A percentile compares a stretch with the other conserved stretches of the same genome.
These are phyloP conservation scores for Fusarium keratoplasticum DNA, from an alignment of 2,329 filamentous ascomycete genomes.

Conservation along the genomic window DNA sequence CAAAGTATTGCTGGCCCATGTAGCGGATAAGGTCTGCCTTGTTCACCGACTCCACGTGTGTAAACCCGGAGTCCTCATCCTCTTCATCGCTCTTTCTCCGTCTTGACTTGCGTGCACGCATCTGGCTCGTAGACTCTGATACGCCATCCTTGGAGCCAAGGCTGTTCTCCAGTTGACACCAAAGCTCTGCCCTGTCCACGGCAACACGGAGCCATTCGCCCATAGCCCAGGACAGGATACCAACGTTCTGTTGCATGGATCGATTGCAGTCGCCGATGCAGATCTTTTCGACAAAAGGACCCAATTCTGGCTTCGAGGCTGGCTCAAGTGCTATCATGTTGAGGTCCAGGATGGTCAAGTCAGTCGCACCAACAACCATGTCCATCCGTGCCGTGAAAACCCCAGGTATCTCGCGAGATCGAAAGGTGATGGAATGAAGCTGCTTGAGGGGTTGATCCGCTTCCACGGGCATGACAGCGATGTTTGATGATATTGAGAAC, in stretches of 20 bases:
- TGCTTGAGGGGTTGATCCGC: constrained; percentile 57
- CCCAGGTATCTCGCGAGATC: constrained; percentile 55
- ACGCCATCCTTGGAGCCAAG: constrained; percentile 53
- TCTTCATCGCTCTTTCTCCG: constrained; percentile 38
- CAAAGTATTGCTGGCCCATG: constrained; percentile 63
- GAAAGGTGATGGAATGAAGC: constrained; percentile 66
- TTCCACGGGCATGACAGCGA: constrained; percentile 57
- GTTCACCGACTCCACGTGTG: constrained; percentile 15
- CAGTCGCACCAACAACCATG: constrained; percentile 68
- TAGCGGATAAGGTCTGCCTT: constrained; percentile 63
- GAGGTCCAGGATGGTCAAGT: constrained; percentile 63
- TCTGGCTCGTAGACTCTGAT: constrained; percentile 32
- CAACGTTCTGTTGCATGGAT: constrained; percentile 67
- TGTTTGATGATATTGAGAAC: constrained; percentile 69
- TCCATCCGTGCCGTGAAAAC: constrained; percentile 69
- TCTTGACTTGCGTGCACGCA: constrained; percentile 41
- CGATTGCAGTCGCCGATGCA: constrained; percentile 53
- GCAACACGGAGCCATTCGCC: constrained; percentile 74
- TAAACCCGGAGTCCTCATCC: constrained; percentile 32
- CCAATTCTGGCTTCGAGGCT: constrained; percentile 69
- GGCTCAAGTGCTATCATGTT: constrained; percentile 67
- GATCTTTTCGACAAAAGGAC: constrained; percentile 61
- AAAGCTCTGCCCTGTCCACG: constrained; percentile 70
- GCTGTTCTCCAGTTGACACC: constrained; percentile 65
- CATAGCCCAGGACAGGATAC: constrained; percentile 74